A percentile compares a stretch with the other conserved stretches of the same genome.
These are phyloP conservation scores for Neurospora sp. DNA, from an alignment of 495 filamentous ascomycete genomes.

Conservation along the genomic window DNA sequence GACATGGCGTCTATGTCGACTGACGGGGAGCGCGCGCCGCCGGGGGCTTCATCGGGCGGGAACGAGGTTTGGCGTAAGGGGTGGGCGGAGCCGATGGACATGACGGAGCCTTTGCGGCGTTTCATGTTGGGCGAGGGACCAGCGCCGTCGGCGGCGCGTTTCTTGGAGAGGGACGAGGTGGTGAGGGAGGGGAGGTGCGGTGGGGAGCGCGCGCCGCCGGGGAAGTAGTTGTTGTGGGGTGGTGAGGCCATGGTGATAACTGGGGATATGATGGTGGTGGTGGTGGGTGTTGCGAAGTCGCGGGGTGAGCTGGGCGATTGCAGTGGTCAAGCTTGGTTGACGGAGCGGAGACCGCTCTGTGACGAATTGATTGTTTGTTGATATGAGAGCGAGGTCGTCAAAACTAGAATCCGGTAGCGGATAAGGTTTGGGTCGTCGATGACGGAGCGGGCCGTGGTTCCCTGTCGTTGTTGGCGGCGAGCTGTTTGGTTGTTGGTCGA, in stretches of 20 bases:
- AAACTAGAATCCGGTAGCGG: neutral
- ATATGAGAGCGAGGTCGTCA: neutral
- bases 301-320: neutral
- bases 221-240: conserved; percentile 23
- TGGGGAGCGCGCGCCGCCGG: conserved; percentile 20
- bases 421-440: neutral
- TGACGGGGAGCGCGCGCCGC: conserved; percentile 51
- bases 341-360: neutral
- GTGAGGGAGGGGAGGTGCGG: conserved; percentile 30
- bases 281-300: neutral
- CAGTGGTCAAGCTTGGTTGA: neutral
- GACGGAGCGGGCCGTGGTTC: neutral
- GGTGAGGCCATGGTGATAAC: conserved; percentile 49
- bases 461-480: neutral
- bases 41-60: conserved; percentile 47
- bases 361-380: neutral
- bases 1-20: conserved; percentile 53
- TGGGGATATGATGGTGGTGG: neutral
- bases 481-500: neutral
- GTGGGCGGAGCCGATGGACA: conserved; percentile 49
- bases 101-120: conserved; percentile 54
- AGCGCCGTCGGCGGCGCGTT: conserved; percentile 41
- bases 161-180: conserved; percentile 45
- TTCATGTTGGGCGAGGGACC: conserved; percentile 39
- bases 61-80: conserved; percentile 87